Evolutionary conservation across 169 alveolate genomes (phyloP).

Genomic region (Plasmodium berghei): DNA sequence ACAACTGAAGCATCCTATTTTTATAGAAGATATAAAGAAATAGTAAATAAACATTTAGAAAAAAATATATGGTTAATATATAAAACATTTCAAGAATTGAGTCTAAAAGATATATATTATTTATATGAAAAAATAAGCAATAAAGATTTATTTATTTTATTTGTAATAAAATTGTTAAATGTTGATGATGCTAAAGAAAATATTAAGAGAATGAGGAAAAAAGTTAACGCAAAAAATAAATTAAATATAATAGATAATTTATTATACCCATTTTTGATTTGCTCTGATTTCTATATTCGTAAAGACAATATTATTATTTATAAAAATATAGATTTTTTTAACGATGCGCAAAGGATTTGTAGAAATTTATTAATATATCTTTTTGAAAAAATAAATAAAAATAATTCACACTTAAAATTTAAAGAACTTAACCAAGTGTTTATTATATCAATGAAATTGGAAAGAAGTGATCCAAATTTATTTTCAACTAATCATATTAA

Average conservation of each 20-base stretch:
- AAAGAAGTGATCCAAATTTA: conserved; percentile 2
- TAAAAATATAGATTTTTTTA: background rate
- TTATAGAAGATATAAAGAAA: too few species aligned
- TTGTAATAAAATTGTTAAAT: too few species aligned
- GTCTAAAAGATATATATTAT: too few species aligned
- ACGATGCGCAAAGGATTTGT: conserved; percentile 4
- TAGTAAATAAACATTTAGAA: too few species aligned
- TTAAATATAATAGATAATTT: background rate
- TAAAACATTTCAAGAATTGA: too few species aligned
- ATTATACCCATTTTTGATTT: conserved; percentile 1
- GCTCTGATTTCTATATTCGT: conserved; percentile 2
- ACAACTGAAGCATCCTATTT: too few species aligned
- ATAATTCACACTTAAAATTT: background rate
- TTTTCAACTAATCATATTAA: background rate
- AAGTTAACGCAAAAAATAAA: too few species aligned
- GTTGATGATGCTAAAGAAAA: too few species aligned
- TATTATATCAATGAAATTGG: conserved; percentile 1
- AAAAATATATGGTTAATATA: too few species aligned
- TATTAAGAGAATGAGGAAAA: background rate
- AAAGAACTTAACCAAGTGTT: conserved; percentile 11
- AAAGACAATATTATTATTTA: background rate
- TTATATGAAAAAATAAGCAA: too few species aligned
- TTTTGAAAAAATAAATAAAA: background rate
- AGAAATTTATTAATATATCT: background rate
- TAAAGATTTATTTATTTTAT: too few species aligned